Base-by-base conservation (phyloP, 306 rosid species). In the Cucurbita ficifolia region DNA sequence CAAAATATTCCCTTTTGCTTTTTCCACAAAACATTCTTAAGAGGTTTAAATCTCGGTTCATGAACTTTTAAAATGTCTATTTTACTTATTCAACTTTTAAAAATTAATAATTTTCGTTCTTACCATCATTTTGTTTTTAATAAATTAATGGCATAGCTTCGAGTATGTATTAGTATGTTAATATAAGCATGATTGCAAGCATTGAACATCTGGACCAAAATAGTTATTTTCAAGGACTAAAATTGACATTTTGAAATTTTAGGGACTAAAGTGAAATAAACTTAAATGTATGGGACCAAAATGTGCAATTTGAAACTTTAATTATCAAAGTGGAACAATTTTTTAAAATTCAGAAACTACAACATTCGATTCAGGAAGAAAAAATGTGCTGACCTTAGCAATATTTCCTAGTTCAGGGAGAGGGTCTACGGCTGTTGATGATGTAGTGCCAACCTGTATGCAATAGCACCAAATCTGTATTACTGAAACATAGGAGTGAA, bases 351-450 rank as follows among this genome's bases (percentile, higher is more conserved):
- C 22, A 52, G 39, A 42, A 67, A 22, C 18, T 21, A 62, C 39
- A 19, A 38, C 71, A 29, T 80, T 40, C 58, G 10, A 22, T 48
- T 79, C 35, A 77, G 72, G 7, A 14, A 13, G 14, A 56, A 72
- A 29, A 80, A 54, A 76, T 10, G 52, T 35, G 52, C 79, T 61
- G 75, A 93, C 98, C 97, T 84, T 90, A 40, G 90, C 88, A 69
- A 90, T 84, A 56, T 76, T 80, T 67, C 87, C 96, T 75, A 93
- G 70, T 59, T 80, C 82, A 57, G 78, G 83, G 73, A 93, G 79
- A 78, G 97, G 98, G 85, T 93, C 98, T 77, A 93, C 82, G 7
- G 97, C 94, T 22, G 98, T 86, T 75, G 98, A 93, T 46, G 98
- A 93, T 75, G 98, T 93, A 49, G 98, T 93, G 61, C 98, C 96